Conservation (phyloP, 495 filamentous ascomycete species). For the Hapsidospora chrysogenum region DNA sequence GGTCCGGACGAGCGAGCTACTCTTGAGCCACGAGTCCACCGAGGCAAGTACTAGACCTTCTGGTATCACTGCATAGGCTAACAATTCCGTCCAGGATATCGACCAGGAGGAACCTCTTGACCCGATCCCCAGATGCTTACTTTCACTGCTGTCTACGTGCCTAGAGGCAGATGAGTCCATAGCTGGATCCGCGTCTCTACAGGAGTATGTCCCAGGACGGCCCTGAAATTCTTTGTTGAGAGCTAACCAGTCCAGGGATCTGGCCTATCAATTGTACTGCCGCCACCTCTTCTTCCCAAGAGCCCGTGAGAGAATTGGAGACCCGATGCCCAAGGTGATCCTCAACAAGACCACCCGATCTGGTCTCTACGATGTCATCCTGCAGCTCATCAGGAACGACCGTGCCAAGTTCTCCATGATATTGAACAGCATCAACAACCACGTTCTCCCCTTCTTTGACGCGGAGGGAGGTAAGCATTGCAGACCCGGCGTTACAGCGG, state of each 20-base stretch:
- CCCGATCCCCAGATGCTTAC: conserved; percentile 16
- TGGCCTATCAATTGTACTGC: too few relatives aligned
- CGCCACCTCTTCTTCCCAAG: conserved; percentile 52
- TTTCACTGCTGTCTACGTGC: conserved; percentile 22
- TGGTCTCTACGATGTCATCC: conserved; percentile 46
- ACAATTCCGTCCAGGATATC: too few relatives aligned
- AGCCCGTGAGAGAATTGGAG: conserved; percentile 23
- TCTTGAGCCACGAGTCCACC: conserved; percentile 29
- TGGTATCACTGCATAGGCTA: too few relatives aligned
- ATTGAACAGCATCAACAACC: conserved; percentile 32
- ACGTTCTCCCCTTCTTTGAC: conserved; percentile 20
- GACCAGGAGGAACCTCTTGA: conserved; percentile 20
- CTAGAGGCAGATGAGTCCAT: conserved; percentile 27
- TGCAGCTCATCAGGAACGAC: conserved; percentile 39
- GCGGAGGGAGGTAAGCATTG: conserved; percentile 14
- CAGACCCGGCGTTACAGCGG: conserved; percentile 5
- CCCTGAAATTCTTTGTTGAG: too few relatives aligned
- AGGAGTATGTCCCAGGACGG: too few relatives aligned
- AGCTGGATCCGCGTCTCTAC: conserved; percentile 26
- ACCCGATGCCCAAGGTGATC: conserved; percentile 15
- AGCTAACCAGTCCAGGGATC: too few relatives aligned
- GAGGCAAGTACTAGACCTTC: conserved; percentile 7
- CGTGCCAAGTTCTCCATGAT: conserved; percentile 27
- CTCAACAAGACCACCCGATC: conserved; percentile 40
- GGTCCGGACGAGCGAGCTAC: conserved; percentile 32